Base-by-base conservation (phyloP, 352 stramenopile species). In the Phytophthora cryptogea region DNA sequence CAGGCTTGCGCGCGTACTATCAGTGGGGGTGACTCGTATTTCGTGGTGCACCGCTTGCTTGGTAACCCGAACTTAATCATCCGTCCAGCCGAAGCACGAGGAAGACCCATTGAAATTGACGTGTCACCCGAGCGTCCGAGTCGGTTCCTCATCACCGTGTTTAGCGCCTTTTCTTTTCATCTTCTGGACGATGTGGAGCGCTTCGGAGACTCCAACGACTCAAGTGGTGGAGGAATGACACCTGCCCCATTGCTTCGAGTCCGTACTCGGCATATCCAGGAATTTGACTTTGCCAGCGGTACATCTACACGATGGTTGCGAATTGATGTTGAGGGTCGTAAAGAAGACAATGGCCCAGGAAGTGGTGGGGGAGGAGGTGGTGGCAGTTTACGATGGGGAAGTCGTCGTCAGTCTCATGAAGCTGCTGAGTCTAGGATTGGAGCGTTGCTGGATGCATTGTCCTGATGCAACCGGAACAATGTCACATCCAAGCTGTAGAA, bases 1-100 rank as follows among this genome's bases (percentile, higher is more conserved):
- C 81, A 93, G 53, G 84, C 84, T 8, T 91, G 80, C 43, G 84
- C 81, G 4, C 74, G 84, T 7, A 91, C 81, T 1, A 91, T 91
- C 58, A 89, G 80, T 32, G 83, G 83, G 5, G 83, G 83, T 5
- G 83, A 93, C 63, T 91, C 81, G 47, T 93, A 91, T 46, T 88
- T 91, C 48, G 84, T 93, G 2, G 78, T 90, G 8, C 81, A 90
- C 55, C 86, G 76, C 37, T 52, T 93, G 8, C 64, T 93, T 10
- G 83, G 83, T 17, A 90, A 88, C 42, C 66, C 76, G 30, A 79
- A 56, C 23, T 87, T 89, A 70, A 88, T 92, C 55, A 88, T 92
- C 39, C 79, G 83, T 8, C 83, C 83, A 2, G 83, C 83, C 0
- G 80, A 92, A 58, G 78, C 76, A 1, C 76, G 83, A 3, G 80